phyloP scores from a whole-genome alignment of 768 basidiomycete species.

The Rhodotorula toruloides region DNA sequence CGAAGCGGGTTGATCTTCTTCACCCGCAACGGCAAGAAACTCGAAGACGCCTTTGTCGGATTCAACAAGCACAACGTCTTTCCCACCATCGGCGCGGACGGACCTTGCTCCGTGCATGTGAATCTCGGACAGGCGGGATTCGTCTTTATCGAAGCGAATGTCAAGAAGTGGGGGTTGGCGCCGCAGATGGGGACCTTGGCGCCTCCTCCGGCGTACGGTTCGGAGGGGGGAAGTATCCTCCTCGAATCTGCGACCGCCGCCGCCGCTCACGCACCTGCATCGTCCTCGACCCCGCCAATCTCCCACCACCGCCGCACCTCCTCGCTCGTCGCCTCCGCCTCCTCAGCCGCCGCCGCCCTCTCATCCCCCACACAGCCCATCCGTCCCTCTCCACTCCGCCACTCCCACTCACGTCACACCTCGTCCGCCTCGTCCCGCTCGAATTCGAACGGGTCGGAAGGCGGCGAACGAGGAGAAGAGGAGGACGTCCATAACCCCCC shows the following conservation, averaged over 20 bases:
- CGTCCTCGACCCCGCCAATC: constrained; percentile 43
- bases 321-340: constrained; percentile 53
- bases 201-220: constrained; percentile 95
- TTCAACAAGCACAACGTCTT: constrained; percentile 88
- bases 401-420: constrained; percentile 42
- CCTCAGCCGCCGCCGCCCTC: constrained; percentile 9
- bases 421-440: constrained; percentile 5
- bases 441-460: not conserved
- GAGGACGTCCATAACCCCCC: constrained; percentile 48
- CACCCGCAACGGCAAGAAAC: constrained; percentile 93
- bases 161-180: constrained; percentile 99
- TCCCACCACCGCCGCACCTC: constrained; percentile 53
- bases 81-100: constrained; percentile 93
- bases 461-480: constrained; percentile 11
- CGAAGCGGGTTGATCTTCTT: constrained; percentile 98
- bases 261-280: constrained; percentile 48
- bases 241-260: constrained; percentile 74
- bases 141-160: constrained; percentile 98
- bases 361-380: constrained; percentile 40
- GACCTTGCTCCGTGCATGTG: constrained; percentile 92
- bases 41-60: constrained; percentile 91
- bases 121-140: constrained; percentile 97
- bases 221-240: constrained; percentile 90
- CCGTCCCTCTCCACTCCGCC: constrained; percentile 52
- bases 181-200: constrained; percentile 95